Conservation (phyloP, 352 stramenopile genomes). For the Pythium phragmitis region DNA sequence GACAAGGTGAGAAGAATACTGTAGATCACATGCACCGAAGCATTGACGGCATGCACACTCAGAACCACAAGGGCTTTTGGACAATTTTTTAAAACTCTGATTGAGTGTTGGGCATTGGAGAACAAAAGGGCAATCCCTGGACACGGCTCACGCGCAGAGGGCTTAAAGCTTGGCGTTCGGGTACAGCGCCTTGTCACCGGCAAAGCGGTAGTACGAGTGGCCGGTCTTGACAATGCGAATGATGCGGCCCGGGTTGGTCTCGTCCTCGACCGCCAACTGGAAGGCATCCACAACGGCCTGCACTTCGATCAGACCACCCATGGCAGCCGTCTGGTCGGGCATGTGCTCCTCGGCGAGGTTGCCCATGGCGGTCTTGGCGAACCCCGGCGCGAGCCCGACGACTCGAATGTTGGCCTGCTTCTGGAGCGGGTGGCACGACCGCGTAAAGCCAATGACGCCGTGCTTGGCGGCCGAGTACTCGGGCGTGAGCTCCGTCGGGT, state of each 20-base stretch:
- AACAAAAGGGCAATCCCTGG: too few relatives aligned
- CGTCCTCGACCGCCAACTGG: conserved; percentile 40
- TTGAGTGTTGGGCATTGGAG: too few relatives aligned
- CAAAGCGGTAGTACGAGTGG: conserved; percentile 59
- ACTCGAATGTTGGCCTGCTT: conserved; percentile 69
- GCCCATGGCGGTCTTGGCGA: conserved; percentile 70
- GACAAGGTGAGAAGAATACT: too few relatives aligned
- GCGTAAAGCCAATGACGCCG: conserved; percentile 72
- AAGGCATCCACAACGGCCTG: conserved; percentile 59
- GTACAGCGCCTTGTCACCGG: conserved; percentile 72
- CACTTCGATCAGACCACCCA: conserved; percentile 46
- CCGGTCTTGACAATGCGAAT: conserved; percentile 52
- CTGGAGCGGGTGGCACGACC: conserved; percentile 59
- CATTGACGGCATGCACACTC: too few relatives aligned
- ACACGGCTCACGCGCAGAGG: background rate
- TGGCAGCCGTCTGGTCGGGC: conserved; percentile 48
- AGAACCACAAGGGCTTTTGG: too few relatives aligned
- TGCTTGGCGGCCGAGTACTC: conserved; percentile 77
- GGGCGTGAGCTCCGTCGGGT: conserved; percentile 49
- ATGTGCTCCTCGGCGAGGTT: conserved; percentile 35
- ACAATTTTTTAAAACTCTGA: too few relatives aligned
- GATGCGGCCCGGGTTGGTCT: conserved; percentile 58
- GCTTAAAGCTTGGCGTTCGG: conserved; percentile 59
- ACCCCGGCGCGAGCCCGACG: conserved; percentile 66
- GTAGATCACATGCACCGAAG: too few relatives aligned